Evolutionary conservation across 805 yeast species (phyloP), one percentile per base, ranked within the genome.

Genomic region (Candida maesae): DNA sequence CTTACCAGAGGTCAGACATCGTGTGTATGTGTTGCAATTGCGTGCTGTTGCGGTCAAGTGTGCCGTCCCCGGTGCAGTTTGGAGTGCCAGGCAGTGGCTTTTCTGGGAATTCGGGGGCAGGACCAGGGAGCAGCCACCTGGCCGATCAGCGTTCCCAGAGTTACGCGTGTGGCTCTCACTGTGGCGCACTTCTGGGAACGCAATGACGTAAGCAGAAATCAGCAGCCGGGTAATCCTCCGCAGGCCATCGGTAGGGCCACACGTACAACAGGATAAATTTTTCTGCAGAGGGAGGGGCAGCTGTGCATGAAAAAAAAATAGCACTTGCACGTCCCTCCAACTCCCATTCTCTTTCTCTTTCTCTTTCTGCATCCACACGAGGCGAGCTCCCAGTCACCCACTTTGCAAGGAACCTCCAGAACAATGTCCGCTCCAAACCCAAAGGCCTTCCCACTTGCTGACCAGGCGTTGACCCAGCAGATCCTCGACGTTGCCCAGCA

Each of bases 391-490:
- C 38, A 29, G 33, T 39, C 18, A 33, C 18, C 9, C 36, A 27
- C 14, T 45, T 54, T 50, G 73, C 73, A 68, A 68, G 73, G 73
- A 69, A 69, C 73, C 70, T 68, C 71, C 54, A 17, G 4, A 23
- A 61, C 32, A 43, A 86, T 84, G 91, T 83, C 91, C 66, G 77
- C 88, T 52, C 88, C 95, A 71, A 91, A 91, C 80, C 95, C 96
- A 69, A 86, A 90, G 69, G 99, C 99, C 53, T 93, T 93, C 75
- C 99, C 99, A 66, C 79, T 93, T 64, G 97, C 99, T 61, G 98
- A 93, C 67, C 83, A 96, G 53, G 89, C 83, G 56, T 78, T 95
- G 60, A 74, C 95, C 55, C 97, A 93, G 75, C 97, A 91, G 74
- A 91, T 93, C 70, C 79, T 93, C 65, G 98, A 93, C 62, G 90